phyloP scores from a whole-genome alignment of 805 yeast genomes.

The Yarrowia sp. region DNA sequence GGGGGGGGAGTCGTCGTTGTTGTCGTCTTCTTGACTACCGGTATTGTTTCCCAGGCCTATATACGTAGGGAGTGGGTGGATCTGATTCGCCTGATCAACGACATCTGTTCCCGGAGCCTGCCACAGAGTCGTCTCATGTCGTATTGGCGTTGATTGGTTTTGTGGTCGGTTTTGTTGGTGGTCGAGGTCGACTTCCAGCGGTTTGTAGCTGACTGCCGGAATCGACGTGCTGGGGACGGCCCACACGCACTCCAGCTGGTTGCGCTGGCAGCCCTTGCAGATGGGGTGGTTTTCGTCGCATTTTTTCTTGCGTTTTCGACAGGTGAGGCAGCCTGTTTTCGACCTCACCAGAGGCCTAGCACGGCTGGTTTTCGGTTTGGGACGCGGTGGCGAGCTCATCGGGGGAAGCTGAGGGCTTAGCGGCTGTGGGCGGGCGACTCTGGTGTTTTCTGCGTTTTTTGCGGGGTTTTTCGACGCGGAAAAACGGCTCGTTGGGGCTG shows the following conservation, averaged over 20 bases:
- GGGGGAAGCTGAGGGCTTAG: no score
- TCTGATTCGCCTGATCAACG: not conserved
- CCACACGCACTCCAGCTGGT: conserved; percentile 33
- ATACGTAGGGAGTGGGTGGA: no score
- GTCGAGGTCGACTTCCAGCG: not conserved
- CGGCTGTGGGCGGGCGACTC: no score
- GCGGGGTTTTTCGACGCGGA: no score
- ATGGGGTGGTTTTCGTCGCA: conserved; percentile 75
- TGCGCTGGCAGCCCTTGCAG: conserved; percentile 27
- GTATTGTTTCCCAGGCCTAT: no score
- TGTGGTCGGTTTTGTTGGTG: not conserved
- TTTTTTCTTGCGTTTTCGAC: conserved; percentile 48
- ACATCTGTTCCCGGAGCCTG: no score
- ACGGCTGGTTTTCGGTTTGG: not conserved
- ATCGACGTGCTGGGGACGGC: conserved; percentile 22
- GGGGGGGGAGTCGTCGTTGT: conserved; percentile 3
- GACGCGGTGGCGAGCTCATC: conserved; percentile 9
- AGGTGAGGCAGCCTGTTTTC: conserved; percentile 28
- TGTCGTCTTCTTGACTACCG: no score
- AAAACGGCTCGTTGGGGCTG: no score
- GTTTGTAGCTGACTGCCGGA: conserved; percentile 27
- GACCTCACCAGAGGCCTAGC: conserved; percentile 12
- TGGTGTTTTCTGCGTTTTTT: no score
- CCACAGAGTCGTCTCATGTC: no score
- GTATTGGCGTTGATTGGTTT: no score